Percentiles rank a stretch among this genome's conserved stretches.
Conservation (phyloP, 345 rosid species). For the rapeseed (Brassica napus) region DNA sequence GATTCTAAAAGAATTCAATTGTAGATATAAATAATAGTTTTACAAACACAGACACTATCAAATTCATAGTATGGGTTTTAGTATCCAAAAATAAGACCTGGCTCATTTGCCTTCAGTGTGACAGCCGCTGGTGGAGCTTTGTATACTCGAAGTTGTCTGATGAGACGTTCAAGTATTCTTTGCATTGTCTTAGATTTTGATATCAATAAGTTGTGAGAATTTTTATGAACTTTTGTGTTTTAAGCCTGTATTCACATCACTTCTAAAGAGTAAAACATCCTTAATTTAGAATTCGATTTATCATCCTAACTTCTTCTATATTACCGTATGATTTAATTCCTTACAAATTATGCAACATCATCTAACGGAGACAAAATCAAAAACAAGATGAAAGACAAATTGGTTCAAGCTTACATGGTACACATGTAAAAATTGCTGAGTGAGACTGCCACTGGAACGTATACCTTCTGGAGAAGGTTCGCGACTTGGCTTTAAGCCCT, state of each 20-base stretch:
- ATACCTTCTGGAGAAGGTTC: not conserved
- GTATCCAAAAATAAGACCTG: not conserved
- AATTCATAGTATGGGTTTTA: not conserved
- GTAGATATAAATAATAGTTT: too few relatives aligned
- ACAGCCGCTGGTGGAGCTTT: not conserved
- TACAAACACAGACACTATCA: not conserved
- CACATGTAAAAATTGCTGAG: not conserved
- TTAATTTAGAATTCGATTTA: not conserved
- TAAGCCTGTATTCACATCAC: not conserved
- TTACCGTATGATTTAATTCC: not conserved
- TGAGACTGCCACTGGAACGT: not conserved
- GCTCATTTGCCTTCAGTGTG: not conserved
- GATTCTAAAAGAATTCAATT: too few relatives aligned
- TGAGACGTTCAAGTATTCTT: not conserved
- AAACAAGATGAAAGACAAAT: not conserved
- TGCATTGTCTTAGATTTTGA: not conserved
- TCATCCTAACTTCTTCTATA: not conserved
- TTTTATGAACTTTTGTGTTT: not conserved
- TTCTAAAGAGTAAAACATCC: not conserved
- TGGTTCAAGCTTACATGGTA: conserved; percentile 3
- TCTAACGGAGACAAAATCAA: not conserved
- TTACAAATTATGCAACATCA: not conserved
- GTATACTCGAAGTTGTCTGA: not conserved
- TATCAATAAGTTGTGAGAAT: not conserved
- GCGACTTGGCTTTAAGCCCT: not conserved